A percentile compares a stretch with the other conserved stretches of the same genome.
These are phyloP conservation scores for Penicillium riverlandense DNA, from an alignment of 495 filamentous ascomycete genomes.

Conservation along the genomic window DNA sequence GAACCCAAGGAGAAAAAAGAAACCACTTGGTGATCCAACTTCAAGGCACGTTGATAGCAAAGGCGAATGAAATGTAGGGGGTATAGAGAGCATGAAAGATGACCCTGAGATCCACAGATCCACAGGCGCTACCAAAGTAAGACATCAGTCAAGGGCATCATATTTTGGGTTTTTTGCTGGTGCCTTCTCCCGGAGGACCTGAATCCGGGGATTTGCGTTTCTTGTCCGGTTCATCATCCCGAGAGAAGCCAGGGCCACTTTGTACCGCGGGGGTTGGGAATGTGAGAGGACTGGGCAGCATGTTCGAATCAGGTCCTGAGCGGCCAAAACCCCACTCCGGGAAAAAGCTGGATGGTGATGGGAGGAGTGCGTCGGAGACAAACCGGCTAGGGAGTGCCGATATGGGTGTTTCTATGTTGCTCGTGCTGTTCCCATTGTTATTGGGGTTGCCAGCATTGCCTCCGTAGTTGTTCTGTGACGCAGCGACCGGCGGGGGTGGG, in stretches of 20 bases:
- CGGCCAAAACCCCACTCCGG: conserved; percentile 77
- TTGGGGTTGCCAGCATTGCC: conserved; percentile 61
- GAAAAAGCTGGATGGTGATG: conserved; percentile 86
- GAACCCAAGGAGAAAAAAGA: too few relatives aligned
- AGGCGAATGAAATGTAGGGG: too few relatives aligned
- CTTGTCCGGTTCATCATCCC: conserved; percentile 47
- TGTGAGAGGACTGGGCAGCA: conserved; percentile 83
- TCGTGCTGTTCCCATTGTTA: conserved; percentile 53
- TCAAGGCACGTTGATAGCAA: too few relatives aligned
- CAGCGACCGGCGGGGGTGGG: conserved; percentile 53
- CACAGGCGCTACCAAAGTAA: too few relatives aligned
- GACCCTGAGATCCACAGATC: too few relatives aligned
- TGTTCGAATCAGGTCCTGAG: conserved; percentile 61
- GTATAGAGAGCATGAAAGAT: too few relatives aligned
- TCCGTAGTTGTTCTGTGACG: conserved; percentile 33
- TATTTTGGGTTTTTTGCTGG: conserved; percentile 45
- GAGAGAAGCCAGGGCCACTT: conserved; percentile 60
- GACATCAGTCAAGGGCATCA: conserved; percentile 7
- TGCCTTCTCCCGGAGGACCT: conserved; percentile 27
- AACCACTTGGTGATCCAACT: too few relatives aligned
- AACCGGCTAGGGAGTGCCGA: conserved; percentile 93
- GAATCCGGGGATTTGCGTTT: conserved; percentile 50
- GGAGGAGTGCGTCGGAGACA: conserved; percentile 74
- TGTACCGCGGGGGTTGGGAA: conserved; percentile 81
- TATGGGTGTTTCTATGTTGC: conserved; percentile 90